A percentile compares a stretch with the other conserved stretches of the same genome.
phyloP scores from a whole-genome alignment of 2,329 filamentous ascomycete genomes.

The Sporothrix pallida region DNA sequence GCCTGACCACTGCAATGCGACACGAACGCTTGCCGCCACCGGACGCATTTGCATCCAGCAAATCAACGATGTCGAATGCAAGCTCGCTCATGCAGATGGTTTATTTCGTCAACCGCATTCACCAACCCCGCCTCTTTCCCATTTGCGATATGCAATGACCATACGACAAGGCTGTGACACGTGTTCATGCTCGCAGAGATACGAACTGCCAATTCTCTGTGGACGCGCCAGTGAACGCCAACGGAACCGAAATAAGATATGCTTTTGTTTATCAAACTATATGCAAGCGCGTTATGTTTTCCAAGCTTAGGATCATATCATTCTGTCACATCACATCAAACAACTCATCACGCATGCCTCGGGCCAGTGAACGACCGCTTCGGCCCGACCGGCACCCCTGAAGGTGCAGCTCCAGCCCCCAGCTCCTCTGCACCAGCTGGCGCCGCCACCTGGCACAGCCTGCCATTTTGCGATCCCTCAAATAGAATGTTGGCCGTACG shows the following conservation, averaged over 20 bases:
- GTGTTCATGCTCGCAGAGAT: constrained; percentile 14
- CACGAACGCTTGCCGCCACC: background rate
- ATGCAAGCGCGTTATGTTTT: background rate
- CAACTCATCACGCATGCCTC: background rate
- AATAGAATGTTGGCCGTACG: constrained; percentile 44
- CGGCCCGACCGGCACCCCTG: background rate
- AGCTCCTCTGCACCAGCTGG: constrained; percentile 1
- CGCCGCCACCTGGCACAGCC: constrained; percentile 37
- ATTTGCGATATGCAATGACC: background rate
- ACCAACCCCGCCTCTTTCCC: background rate
- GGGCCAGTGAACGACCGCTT: constrained; percentile 18
- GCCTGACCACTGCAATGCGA: constrained; percentile 24
- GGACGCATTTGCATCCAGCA: constrained; percentile 13
- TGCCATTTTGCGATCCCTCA: constrained; percentile 41
- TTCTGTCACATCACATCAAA: too few species aligned
- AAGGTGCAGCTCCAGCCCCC: background rate
- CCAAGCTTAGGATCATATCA: background rate
- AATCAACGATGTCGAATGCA: constrained; percentile 11
- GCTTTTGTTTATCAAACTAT: background rate
- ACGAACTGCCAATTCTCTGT: background rate
- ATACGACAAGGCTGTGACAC: constrained; percentile 25
- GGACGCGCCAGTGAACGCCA: too few species aligned
- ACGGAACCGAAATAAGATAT: background rate
- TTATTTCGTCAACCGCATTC: background rate
- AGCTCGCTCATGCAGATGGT: constrained; percentile 1